These are phyloP conservation scores for Curvularia sp. DNA, from an alignment of 2,329 filamentous ascomycete species.

Conservation along the genomic window DNA sequence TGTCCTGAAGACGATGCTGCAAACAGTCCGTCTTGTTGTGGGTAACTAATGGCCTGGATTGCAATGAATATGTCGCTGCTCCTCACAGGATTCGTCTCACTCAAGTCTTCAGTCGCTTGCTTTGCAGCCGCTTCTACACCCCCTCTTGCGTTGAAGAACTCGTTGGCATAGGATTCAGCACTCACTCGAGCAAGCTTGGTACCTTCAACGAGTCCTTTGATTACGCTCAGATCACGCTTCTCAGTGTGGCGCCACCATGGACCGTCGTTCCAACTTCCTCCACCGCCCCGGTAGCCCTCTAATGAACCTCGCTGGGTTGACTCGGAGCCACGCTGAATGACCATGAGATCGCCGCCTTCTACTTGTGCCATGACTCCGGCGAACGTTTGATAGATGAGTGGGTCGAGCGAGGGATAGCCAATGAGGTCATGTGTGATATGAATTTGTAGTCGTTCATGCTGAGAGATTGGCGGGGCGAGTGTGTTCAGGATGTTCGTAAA, in stretches of 20 bases:
- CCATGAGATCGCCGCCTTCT: conserved; percentile 92
- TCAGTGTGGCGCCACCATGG: conserved; percentile 89
- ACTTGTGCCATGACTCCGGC: conserved; percentile 98
- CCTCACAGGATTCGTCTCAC: conserved; percentile 85
- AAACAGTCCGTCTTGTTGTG: conserved; percentile 72
- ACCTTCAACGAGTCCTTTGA: conserved; percentile 82
- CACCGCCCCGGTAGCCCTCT: conserved; percentile 63
- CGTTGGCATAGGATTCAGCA: conserved; percentile 84
- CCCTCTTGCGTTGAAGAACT: conserved; percentile 81
- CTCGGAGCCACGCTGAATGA: conserved; percentile 92
- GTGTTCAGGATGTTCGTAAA: conserved; percentile 96
- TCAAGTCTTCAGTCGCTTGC: conserved; percentile 78
- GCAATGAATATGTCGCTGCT: conserved; percentile 94
- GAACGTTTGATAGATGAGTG: conserved; percentile 90
- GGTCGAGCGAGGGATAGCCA: conserved; percentile 92
- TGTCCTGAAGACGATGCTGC: conserved; percentile 62
- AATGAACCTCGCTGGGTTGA: conserved; percentile 73
- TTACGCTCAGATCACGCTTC: conserved; percentile 77
- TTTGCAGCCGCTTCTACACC: conserved; percentile 82
- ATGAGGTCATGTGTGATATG: conserved; percentile 96
- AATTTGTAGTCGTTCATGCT: conserved; percentile 94
- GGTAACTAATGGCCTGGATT: conserved; percentile 83
- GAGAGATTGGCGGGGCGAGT: conserved; percentile 92
- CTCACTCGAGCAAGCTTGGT: conserved; percentile 90
- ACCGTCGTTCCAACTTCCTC: conserved; percentile 84